Evolutionary conservation across 2,329 filamentous ascomycete genomes (phyloP).

Genomic region (Penicillium sp.): DNA sequence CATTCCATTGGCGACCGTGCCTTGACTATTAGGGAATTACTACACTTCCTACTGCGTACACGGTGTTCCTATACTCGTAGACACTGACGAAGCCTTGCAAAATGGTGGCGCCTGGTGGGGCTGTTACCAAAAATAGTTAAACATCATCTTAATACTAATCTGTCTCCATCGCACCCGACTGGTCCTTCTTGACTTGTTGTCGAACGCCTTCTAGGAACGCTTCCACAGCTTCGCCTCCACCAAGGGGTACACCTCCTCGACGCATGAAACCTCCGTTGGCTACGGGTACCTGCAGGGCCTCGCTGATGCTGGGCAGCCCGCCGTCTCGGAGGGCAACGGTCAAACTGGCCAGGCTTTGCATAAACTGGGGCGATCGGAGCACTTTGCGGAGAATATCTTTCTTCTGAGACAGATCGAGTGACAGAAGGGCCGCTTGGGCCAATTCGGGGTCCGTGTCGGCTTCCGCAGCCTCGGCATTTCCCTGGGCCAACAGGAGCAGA

Average conservation of each 20-base stretch:
- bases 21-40: slow-evolving; percentile 1
- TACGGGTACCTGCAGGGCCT: slow-evolving; percentile 75
- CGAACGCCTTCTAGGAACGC: slow-evolving; percentile 88
- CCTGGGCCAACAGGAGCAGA: slow-evolving; percentile 71
- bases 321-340: slow-evolving; percentile 87
- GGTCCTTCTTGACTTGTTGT: slow-evolving; percentile 61
- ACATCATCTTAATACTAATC: slow-evolving; percentile 27
- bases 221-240: slow-evolving; percentile 82
- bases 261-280: slow-evolving; percentile 78
- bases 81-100: slow-evolving; percentile 13
- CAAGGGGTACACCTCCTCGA: slow-evolving; percentile 75
- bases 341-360: slow-evolving; percentile 76
- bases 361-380: slow-evolving; percentile 82
- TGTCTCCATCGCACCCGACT: slow-evolving; percentile 42
- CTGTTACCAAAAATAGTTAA: slow-evolving; percentile 20
- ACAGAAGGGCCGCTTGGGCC: slow-evolving; percentile 67
- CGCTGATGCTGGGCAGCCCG: slow-evolving; percentile 81
- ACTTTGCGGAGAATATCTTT: slow-evolving; percentile 75
- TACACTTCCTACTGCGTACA: background rate
- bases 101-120: slow-evolving; percentile 21
- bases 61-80: background rate
- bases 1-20: background rate
- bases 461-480: slow-evolving; percentile 56
- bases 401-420: slow-evolving; percentile 71
- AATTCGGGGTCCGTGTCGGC: slow-evolving; percentile 65